Percentiles rank a stretch among this genome's conserved stretches.
These are phyloP conservation scores for Periconia digitata DNA, from an alignment of 2,329 filamentous ascomycete species.

Conservation along the genomic window DNA sequence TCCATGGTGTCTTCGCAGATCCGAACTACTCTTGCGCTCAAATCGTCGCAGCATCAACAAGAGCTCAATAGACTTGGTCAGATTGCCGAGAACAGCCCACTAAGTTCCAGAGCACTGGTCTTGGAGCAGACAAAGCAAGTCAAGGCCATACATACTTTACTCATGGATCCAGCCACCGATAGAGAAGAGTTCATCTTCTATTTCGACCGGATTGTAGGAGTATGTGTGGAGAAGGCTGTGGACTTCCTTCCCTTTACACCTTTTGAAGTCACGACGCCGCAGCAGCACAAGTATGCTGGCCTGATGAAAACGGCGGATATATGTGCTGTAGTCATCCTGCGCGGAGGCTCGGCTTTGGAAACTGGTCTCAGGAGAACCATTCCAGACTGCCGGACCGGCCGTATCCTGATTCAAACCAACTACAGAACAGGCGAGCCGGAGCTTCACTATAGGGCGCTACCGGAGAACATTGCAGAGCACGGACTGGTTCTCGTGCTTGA, in stretches of 20 bases:
- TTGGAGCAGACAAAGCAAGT: constrained; percentile 79
- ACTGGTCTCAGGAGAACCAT: constrained; percentile 86
- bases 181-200: constrained; percentile 97
- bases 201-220: constrained; percentile 83
- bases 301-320: constrained; percentile 67
- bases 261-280: constrained; percentile 68
- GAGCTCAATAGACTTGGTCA: constrained; percentile 76
- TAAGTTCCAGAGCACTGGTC: constrained; percentile 74
- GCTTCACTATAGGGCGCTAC: constrained; percentile 83
- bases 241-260: constrained; percentile 65
- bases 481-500: constrained; percentile 85
- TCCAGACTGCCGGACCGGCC: constrained; percentile 86
- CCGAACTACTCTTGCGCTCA: constrained; percentile 80
- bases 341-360: constrained; percentile 87
- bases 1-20: constrained; percentile 95
- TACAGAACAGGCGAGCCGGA: constrained; percentile 74
- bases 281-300: constrained; percentile 69
- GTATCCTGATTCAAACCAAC: constrained; percentile 88
- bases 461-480: constrained; percentile 68
- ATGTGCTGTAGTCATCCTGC: constrained; percentile 78
- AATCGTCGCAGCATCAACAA: constrained; percentile 79
- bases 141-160: constrained; percentile 83
- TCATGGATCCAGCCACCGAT: constrained; percentile 76
- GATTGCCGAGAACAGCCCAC: constrained; percentile 68
- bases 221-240: constrained; percentile 71